Base-by-base conservation (phyloP, 306 rosid species). In the Rubus parviflorus region DNA sequence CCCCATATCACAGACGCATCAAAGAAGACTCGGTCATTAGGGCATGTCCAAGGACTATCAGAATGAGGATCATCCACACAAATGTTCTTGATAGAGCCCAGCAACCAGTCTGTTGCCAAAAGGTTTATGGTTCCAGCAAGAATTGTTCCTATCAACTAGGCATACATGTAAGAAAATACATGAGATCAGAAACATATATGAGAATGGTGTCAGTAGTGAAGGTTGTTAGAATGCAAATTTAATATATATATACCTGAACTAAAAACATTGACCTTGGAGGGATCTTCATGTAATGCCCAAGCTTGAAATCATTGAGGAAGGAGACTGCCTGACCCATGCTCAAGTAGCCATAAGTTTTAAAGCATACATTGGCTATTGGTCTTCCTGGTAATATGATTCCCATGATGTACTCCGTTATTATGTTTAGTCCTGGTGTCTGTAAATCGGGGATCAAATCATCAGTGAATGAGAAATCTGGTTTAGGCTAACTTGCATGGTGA, bases 1-100 rank as follows among this genome's bases (percentile, higher is more conserved):
- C 96, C 97, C 97, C 97, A 93, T 45, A 92, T 92, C 42, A 90
- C 94, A 19, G 97, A 92, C 7, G 96, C 96, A 69, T 92, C 96
- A 40, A 92, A 93, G 86, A 93, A 93, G 42, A 93, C 94, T 0
- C 90, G 86, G 79, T 89, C 94, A 3, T 76, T 47, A 0, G 97
- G 97, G 62, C 97, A 93, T 58, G 97, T 93, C 96, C 96, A 93
- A 0, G 94, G 97, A 70, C 97, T 93, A 52, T 79, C 81, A 10
- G 61, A 7, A 0, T 92, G 91, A 40, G 89, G 84, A 13, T 83
- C 85, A 68, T 84, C 92, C 9, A 87, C 76, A 42, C 96, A 92
- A 72, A 92, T 90, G 72, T 90, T 82, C 7, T 70, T 80, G 22
- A 92, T 54, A 43, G 94, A 82, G 54, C 16, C 60, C 77, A 92